A percentile compares a stretch with the other conserved stretches of the same genome.
Conservation (phyloP, 2,329 filamentous ascomycete genomes). For the Penicillium sp. region DNA sequence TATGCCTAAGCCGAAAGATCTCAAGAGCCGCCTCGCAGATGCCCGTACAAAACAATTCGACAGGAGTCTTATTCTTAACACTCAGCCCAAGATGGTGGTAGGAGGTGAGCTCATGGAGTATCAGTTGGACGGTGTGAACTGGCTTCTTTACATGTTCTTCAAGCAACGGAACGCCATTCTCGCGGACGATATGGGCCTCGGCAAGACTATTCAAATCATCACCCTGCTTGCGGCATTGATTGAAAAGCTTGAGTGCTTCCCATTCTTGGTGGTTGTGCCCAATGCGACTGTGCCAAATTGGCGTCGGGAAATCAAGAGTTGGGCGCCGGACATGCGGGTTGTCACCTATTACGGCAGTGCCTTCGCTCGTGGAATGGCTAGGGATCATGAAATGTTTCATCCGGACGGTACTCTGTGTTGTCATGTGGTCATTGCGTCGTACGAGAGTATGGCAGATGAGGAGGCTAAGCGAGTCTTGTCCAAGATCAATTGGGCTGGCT, state of each 20-base stretch:
- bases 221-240: constrained; percentile 73
- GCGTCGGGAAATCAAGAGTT: constrained; percentile 92
- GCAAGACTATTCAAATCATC: constrained; percentile 94
- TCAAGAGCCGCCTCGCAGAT: constrained; percentile 67
- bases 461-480: constrained; percentile 65
- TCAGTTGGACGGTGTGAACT: constrained; percentile 89
- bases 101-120: constrained; percentile 89
- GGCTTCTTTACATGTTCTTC: constrained; percentile 90
- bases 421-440: constrained; percentile 92
- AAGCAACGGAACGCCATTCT: constrained; percentile 80
- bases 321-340: constrained; percentile 80
- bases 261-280: constrained; percentile 88
- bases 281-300: constrained; percentile 98
- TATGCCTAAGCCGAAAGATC: constrained; percentile 51
- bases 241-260: constrained; percentile 73
- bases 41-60: constrained; percentile 67
- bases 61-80: constrained; percentile 62
- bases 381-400: constrained; percentile 83
- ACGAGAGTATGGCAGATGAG: constrained; percentile 79
- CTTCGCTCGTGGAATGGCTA: constrained; percentile 71
- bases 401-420: constrained; percentile 66
- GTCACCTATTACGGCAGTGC: constrained; percentile 88
- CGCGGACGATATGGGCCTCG: constrained; percentile 96
- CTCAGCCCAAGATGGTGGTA: constrained; percentile 71
- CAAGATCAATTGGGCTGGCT: constrained; percentile 74